Base-by-base conservation (phyloP, 1,284 basidiomycete species). In the Rhodotorula sp. region DNA sequence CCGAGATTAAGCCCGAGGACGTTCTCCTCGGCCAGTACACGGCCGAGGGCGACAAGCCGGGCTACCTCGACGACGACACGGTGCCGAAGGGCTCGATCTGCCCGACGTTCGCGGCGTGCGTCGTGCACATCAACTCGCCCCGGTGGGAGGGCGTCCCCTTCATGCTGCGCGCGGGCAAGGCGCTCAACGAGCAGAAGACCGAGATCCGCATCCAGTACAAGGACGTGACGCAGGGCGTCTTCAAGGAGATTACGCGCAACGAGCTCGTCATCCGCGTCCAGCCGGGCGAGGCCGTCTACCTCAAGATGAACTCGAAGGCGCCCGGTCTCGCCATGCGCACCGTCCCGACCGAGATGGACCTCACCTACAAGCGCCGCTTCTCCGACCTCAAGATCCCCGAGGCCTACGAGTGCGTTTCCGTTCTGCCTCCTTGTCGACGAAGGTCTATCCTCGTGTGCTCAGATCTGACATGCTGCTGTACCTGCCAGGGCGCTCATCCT, bases 91-190 rank as follows among this genome's bases (percentile, higher is more conserved):
- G 88, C 80, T 97, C 94, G 57, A 87, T 88, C 62, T 96, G 93
- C 83, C 94, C 95, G 10, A 97, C 94, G 4, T 97, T 89, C 79
- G 93, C 94, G 63, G 92, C 92, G 9, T 88, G 89, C 67, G 91
- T 90, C 14, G 85, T 97, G 45, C 91, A 88, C 87, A 92, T 97
- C 82, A 87, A 96, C 84, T 96, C 93, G 82, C 93, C 92, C 2
- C 86, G 94, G 74, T 97, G 94, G 94, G 94, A 97, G 82, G 94
- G 94, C 72, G 94, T 97, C 5, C 94, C 94, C 0, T 97, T 97
- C 85, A 93, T 97, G 79, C 86, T 97, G 79, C 97, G 94, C 84
- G 94, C 94, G 46, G 94, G 94, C 70, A 97, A 97, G 86, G 93
- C 94, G 16, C 84, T 97, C 71, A 96, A 97, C 84, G 94, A 97